A percentile compares a stretch with the other conserved stretches of the same genome.
These are phyloP conservation scores for Lentinula novae-zelandiae DNA, from an alignment of 1,284 basidiomycete genomes.

Conservation along the genomic window DNA sequence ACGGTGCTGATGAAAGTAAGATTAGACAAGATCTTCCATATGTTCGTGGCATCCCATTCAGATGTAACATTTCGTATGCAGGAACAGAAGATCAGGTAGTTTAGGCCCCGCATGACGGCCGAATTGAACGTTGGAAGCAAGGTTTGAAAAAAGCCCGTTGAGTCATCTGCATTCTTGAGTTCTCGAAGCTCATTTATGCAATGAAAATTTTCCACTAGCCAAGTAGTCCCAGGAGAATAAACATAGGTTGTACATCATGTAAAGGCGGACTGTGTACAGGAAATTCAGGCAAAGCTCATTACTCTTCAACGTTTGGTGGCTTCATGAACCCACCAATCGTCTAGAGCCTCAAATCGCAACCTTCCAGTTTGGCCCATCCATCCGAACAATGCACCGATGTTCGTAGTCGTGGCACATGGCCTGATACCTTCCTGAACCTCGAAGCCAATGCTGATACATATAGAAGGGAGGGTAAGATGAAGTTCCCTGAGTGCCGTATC, in stretches of 20 bases:
- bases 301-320: background rate
- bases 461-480: background rate
- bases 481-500: background rate
- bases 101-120: background rate
- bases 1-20: background rate
- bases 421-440: background rate
- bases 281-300: background rate
- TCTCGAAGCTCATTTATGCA: too few relatives aligned
- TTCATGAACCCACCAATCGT: background rate
- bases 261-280: background rate
- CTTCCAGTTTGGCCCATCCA: background rate
- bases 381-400: background rate
- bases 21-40: background rate
- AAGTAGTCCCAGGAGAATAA: background rate
- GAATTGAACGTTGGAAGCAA: background rate
- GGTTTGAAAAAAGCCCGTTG: background rate
- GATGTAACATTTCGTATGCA: background rate
- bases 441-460: conserved; percentile 1
- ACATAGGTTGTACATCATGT: too few relatives aligned
- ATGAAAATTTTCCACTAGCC: background rate
- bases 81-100: background rate
- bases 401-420: background rate
- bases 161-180: background rate
- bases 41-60: background rate
- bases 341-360: background rate